These are phyloP conservation scores for Raddia guianensis DNA, from an alignment of 176 grass and related monocot genomes.

Conservation along the genomic window DNA sequence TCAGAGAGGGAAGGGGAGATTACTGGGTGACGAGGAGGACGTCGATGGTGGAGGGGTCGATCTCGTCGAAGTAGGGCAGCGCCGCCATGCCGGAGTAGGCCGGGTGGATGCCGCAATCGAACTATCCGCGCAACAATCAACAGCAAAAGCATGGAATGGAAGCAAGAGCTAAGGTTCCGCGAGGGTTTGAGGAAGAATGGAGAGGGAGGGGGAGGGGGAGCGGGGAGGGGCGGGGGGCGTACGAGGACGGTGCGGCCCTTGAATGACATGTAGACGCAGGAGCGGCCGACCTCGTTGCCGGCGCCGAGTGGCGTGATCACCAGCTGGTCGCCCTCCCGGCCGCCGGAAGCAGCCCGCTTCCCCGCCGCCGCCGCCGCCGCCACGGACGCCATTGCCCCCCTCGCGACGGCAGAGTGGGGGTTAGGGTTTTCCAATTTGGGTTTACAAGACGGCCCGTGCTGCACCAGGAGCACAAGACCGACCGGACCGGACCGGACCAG, in stretches of 20 bases:
- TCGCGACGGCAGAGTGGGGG: not conserved
- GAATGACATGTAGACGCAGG: conserved; percentile 97
- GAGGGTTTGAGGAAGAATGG: not conserved
- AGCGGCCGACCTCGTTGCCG: conserved; percentile 90
- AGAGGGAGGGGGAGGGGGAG: not conserved
- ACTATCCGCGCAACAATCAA: conserved; percentile 33
- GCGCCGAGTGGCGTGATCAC: conserved; percentile 82
- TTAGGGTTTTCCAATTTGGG: not conserved
- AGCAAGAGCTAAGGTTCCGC: not conserved
- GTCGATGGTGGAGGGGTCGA: conserved; percentile 89
- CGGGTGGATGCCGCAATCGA: conserved; percentile 97
- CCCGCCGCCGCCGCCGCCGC: conserved; percentile 24
- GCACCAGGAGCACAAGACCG: no score
- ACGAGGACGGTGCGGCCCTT: conserved; percentile 92
- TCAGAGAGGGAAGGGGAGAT: not conserved
- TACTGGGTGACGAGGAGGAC: conserved; percentile 96
- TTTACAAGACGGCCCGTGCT: no score
- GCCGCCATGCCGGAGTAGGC: conserved; percentile 87
- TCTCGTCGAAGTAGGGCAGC: conserved; percentile 95
- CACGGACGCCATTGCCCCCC: conserved; percentile 29
- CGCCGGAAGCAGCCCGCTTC: conserved; percentile 45
- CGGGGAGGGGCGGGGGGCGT: not conserved
- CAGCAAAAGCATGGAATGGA: not conserved
- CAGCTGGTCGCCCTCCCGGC: conserved; percentile 72
- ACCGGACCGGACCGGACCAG: no score